These are phyloP conservation scores for Chloranthus sessilifolius DNA, from an alignment of 164 flowering plant genomes.

Conservation along the genomic window DNA sequence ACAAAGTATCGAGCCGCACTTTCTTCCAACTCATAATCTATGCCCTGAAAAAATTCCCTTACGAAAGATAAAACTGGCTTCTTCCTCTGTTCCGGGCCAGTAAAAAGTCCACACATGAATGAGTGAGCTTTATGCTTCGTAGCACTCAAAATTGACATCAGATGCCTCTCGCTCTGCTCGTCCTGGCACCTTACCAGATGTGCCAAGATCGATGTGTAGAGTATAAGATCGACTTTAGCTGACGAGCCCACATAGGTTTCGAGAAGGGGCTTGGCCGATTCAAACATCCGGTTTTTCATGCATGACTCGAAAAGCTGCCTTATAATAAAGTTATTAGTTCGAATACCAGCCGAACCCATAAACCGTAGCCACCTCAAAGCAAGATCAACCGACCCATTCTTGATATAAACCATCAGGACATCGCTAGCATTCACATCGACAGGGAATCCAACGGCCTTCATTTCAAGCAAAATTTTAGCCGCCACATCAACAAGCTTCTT, in stretches of 20 bases:
- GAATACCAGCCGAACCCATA: constrained; percentile 90
- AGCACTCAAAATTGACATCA: constrained; percentile 81
- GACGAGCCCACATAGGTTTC: constrained; percentile 77
- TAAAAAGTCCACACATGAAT: constrained; percentile 94
- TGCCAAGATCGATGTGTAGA: constrained; percentile 89
- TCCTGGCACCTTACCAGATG: constrained; percentile 93
- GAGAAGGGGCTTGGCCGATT: constrained; percentile 90
- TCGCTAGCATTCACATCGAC: constrained; percentile 96
- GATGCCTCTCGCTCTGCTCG: constrained; percentile 75
- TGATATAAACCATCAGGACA: constrained; percentile 86
- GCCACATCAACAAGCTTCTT: constrained; percentile 98
- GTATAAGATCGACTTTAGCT: constrained; percentile 87
- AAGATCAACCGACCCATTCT: constrained; percentile 87
- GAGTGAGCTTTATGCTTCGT: constrained; percentile 86
- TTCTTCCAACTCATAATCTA: constrained; percentile 88
- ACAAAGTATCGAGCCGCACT: constrained; percentile 87
- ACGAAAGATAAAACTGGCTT: constrained; percentile 85
- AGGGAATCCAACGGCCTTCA: constrained; percentile 87
- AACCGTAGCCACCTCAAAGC: constrained; percentile 93
- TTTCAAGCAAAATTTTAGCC: constrained; percentile 89
- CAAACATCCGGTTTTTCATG: constrained; percentile 82
- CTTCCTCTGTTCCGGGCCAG: constrained; percentile 90
- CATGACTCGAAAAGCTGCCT: constrained; percentile 95
- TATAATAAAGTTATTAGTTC: constrained; percentile 87
- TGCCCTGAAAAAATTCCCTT: constrained; percentile 81